Percentiles rank a stretch among this genome's conserved stretches.
Conservation (phyloP, 257 asterid species). For the Ilex asprella region DNA sequence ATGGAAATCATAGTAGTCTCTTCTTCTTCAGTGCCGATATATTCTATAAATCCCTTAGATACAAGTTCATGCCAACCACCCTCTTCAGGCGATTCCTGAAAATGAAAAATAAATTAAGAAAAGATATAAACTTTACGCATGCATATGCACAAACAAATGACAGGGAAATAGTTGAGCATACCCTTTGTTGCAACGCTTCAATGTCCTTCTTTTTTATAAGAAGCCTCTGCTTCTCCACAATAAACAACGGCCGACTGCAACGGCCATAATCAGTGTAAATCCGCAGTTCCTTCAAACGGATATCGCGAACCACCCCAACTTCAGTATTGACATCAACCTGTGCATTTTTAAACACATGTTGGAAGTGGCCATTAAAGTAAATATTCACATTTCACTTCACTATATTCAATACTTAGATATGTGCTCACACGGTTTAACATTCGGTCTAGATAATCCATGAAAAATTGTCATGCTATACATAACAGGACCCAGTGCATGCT, state of each 20-base stretch:
- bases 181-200: conserved; percentile 82
- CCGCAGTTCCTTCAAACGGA: conserved; percentile 84
- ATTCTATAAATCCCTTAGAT: conserved; percentile 81
- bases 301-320: conserved; percentile 96
- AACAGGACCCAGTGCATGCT: too few relatives aligned
- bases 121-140: neutral
- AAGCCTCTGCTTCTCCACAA: conserved; percentile 87
- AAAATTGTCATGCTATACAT: too few relatives aligned
- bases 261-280: conserved; percentile 97
- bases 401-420: too few relatives aligned
- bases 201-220: conserved; percentile 83
- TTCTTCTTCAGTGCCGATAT: conserved; percentile 94
- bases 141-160: neutral
- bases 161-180: conserved; percentile 21
- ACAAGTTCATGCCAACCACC: conserved; percentile 94
- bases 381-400: too few relatives aligned
- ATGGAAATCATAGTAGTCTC: conserved; percentile 98
- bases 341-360: conserved; percentile 13
- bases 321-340: conserved; percentile 99
- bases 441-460: too few relatives aligned
- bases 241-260: conserved; percentile 97
- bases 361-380: conserved; percentile 3
- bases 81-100: conserved; percentile 85
- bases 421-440: too few relatives aligned
- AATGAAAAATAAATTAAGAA: conserved; percentile 8